A percentile compares a stretch with the other conserved stretches of the same genome.
Conservation (phyloP, 2,329 filamentous ascomycete species). For the Trichophyton simii region DNA sequence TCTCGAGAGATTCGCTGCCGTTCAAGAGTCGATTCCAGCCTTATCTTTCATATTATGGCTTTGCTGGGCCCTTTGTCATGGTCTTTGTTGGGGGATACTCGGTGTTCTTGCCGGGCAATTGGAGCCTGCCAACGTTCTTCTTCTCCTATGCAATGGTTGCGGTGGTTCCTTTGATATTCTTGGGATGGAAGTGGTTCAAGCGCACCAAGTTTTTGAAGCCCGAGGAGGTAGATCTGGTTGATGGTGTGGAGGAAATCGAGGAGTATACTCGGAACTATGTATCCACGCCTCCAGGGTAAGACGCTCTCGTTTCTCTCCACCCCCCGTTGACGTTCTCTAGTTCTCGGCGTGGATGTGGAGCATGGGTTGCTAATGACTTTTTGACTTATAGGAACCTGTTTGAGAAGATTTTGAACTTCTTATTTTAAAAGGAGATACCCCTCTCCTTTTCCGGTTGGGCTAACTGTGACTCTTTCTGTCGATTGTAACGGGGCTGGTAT, state of each 20-base stretch:
- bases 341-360: not conserved
- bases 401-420: slow-evolving; percentile 15
- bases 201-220: slow-evolving; percentile 47
- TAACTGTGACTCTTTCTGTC: not conserved
- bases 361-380: not conserved
- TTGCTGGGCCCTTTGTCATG: slow-evolving; percentile 52
- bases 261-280: slow-evolving; percentile 54
- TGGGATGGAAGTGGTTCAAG: slow-evolving; percentile 60
- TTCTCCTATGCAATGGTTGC: slow-evolving; percentile 67
- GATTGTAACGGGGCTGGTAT: not conserved
- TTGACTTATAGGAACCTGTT: slow-evolving; percentile 16
- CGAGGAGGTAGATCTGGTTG: slow-evolving; percentile 49
- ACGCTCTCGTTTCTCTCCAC: not conserved
- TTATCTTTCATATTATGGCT: slow-evolving; percentile 48
- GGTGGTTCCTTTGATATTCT: slow-evolving; percentile 55
- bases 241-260: slow-evolving; percentile 53
- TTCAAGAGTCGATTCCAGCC: slow-evolving; percentile 37
- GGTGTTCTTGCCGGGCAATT: slow-evolving; percentile 52
- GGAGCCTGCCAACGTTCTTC: slow-evolving; percentile 58
- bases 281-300: slow-evolving; percentile 41
- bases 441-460: not conserved
- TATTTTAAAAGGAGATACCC: slow-evolving; percentile 12
- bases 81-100: slow-evolving; percentile 72
- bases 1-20: slow-evolving; percentile 24
- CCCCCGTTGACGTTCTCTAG: not conserved